Evolutionary conservation across 2,329 filamentous ascomycete genomes (phyloP).

Genomic region (Trichothecium sympodiale): DNA sequence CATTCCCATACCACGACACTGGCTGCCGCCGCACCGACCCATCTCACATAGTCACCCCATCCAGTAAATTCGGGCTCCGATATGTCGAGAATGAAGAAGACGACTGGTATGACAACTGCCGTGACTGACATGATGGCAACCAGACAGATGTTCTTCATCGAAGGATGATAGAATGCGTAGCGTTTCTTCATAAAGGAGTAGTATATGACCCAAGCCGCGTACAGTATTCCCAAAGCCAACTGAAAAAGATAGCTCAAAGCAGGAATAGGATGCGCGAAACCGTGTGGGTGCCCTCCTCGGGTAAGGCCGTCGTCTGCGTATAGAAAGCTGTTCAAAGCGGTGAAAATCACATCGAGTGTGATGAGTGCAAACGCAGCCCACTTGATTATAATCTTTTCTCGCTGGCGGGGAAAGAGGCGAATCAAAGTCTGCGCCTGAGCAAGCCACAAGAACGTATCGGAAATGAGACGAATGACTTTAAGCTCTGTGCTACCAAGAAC

Average conservation of each 20-base stretch:
- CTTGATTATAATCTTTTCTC: conserved; percentile 97
- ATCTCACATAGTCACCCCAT: conserved; percentile 91
- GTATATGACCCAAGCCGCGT: conserved; percentile 89
- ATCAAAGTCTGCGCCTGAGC: conserved; percentile 96
- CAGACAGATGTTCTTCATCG: conserved; percentile 81
- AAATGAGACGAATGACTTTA: conserved; percentile 83
- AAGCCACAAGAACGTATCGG: conserved; percentile 92
- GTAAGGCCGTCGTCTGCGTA: conserved; percentile 39
- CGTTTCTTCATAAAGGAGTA: conserved; percentile 86
- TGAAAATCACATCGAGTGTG: conserved; percentile 80
- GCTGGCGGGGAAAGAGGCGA: conserved; percentile 86
- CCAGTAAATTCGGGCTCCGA: conserved; percentile 74
- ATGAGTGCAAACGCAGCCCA: conserved; percentile 96
- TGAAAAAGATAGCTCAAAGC: conserved; percentile 88
- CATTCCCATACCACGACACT: conserved; percentile 98
- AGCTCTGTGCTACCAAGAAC: conserved; percentile 81
- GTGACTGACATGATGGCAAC: conserved; percentile 69
- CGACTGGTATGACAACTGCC: conserved; percentile 77
- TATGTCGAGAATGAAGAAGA: conserved; percentile 90
- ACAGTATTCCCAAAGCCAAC: conserved; percentile 73
- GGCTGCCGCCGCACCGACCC: conserved; percentile 89
- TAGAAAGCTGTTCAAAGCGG: conserved; percentile 77
- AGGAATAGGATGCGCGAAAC: conserved; percentile 82
- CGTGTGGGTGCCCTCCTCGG: conserved; percentile 51
- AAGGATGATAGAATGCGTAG: conserved; percentile 80